Evolutionary conservation across 768 basidiomycete genomes (phyloP), one percentile per base, ranked within the genome.

Genomic region (Phlebiopsis gigantea): DNA sequence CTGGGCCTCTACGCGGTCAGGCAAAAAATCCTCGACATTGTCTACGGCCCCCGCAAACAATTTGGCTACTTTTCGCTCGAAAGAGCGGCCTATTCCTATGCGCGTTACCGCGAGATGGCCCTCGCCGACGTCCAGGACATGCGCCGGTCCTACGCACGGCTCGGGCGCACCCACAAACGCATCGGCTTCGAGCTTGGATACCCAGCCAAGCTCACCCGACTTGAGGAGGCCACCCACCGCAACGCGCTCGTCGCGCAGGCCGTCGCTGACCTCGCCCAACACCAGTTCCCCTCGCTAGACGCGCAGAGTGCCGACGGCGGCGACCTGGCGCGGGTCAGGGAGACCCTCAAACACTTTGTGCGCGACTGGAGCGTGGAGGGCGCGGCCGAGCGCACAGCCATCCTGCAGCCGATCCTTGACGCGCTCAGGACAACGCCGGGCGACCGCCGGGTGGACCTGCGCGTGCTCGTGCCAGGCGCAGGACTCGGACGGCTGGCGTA

Each of bases 281-380:
- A 55, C 5, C 45, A 72, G 71, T 72, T 70, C 46, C 49, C 58
- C 5, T 48, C 52, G 57, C 28, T 31, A 31, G 26, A 69, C 34
- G 53, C 63, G 46, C 42, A 62, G 10, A 43, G 55, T 22, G 46
- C 60, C 21, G 55, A 25, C 29, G 41, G 46, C n/a, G 41, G 31
- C 1, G 58, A 60, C 31, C 42, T 60, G 21, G 48, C 26, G 17
- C 74, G 81, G 14, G 80, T 80, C 4, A 70, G 79, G 10, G 84
- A 87, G 66, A 67, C 82, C 1, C 64, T 89, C 58, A 85, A 85
- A 68, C 87, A 88, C 65, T 84, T 85, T 57, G 75, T 87, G 22
- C 75, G 86, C 5, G 86, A 89, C 63, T 88, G 86, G 87, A 85
- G 83, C 62, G 65, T 66, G 5, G 82, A 84, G 57, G 85, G 85